phyloP scores from a whole-genome alignment of 2,329 filamentous ascomycete species.

The Penicillium crustosum region DNA sequence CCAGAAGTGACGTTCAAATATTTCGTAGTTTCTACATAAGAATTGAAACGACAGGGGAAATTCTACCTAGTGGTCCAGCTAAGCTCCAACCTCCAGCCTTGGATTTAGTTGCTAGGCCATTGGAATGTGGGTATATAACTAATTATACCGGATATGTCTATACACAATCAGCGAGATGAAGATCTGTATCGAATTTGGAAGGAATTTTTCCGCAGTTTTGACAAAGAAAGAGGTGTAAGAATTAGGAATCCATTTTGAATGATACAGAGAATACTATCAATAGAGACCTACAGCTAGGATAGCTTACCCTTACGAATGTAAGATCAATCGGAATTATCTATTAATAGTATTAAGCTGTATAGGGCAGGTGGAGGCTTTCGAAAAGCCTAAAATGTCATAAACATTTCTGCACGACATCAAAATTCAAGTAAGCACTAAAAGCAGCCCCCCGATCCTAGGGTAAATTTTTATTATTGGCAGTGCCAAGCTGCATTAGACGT shows the following conservation, averaged over 20 bases:
- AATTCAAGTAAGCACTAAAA: no score
- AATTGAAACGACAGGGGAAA: background rate
- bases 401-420: no score
- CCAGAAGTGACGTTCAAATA: background rate
- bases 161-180: background rate
- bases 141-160: background rate
- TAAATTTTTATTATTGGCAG: no score
- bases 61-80: no score
- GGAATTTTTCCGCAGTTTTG: background rate
- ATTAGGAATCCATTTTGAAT: background rate
- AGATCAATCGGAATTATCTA: background rate
- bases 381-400: no score
- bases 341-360: no score
- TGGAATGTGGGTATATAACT: no score
- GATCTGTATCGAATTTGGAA: background rate
- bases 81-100: fast-evolving
- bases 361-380: no score
- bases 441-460: no score
- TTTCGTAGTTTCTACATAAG: fast-evolving
- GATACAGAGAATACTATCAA: background rate
- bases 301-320: background rate
- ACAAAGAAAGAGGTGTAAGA: background rate
- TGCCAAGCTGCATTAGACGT: no score
- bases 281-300: background rate
- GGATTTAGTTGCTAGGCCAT: background rate